Evolutionary conservation across 2,329 filamentous ascomycete species (phyloP).

Genomic region (Pseudogymnoascus sp.): DNA sequence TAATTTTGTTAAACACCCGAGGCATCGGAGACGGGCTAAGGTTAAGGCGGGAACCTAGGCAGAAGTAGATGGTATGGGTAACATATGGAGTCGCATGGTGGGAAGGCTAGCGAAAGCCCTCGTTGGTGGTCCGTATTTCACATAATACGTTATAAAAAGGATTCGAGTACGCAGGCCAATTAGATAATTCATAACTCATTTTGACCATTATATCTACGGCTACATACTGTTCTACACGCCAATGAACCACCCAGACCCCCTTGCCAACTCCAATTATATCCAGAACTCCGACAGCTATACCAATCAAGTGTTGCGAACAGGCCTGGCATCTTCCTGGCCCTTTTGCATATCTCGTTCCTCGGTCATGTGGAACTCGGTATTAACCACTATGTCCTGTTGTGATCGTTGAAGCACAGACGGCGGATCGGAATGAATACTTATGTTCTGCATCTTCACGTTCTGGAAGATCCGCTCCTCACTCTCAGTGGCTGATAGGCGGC

Average conservation of each 20-base stretch:
- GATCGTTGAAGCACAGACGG: constrained; percentile 13
- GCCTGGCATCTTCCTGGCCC: constrained; percentile 5
- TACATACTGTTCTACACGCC: not conserved
- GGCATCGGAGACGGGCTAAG: too few relatives aligned
- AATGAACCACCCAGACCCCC: not conserved
- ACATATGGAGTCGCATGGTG: too few relatives aligned
- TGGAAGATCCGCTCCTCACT: constrained; percentile 39
- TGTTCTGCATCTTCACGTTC: constrained; percentile 33
- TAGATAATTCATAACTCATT: not conserved
- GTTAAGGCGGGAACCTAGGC: too few relatives aligned
- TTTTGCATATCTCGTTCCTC: constrained; percentile 11
- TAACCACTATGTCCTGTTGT: constrained; percentile 33
- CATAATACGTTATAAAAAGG: too few relatives aligned
- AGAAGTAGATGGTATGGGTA: too few relatives aligned
- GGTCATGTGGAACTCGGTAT: constrained; percentile 10
- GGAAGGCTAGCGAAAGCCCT: too few relatives aligned
- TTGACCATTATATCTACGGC: not conserved
- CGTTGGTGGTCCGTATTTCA: too few relatives aligned
- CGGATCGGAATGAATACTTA: constrained; percentile 22
- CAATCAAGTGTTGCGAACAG: constrained; percentile 13
- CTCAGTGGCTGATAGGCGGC: constrained; percentile 32
- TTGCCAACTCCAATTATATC: not conserved
- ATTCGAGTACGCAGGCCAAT: not conserved
- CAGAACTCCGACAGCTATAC: not conserved
- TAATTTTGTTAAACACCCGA: too few relatives aligned